A percentile compares a stretch with the other conserved stretches of the same genome.
Conservation (phyloP, 139 green algal species). For the Gonium pectorale region DNA sequence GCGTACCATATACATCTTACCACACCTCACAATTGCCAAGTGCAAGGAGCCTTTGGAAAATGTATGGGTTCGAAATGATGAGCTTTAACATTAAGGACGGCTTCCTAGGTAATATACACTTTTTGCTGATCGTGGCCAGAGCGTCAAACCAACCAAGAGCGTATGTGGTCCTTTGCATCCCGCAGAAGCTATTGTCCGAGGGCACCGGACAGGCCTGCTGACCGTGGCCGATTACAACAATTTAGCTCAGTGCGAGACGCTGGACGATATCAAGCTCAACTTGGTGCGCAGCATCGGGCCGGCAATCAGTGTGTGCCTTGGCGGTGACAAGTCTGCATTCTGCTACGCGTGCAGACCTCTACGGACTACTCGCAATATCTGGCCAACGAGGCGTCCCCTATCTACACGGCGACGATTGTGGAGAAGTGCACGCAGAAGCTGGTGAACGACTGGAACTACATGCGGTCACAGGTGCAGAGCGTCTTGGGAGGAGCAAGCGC, state of each 20-base stretch:
- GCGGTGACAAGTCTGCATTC: background rate
- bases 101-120: slow-evolving; percentile 81
- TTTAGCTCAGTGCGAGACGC: slow-evolving; percentile 94
- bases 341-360: slow-evolving; percentile 73
- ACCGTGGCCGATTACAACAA: slow-evolving; percentile 97
- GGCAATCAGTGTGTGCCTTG: background rate
- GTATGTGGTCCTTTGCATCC: background rate
- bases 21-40: too few relatives aligned
- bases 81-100: slow-evolving; percentile 98
- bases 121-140: background rate
- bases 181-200: slow-evolving; percentile 95
- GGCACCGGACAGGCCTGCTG: slow-evolving; percentile 90
- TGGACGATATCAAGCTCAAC: slow-evolving; percentile 99
- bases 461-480: slow-evolving; percentile 86
- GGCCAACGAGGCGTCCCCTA: slow-evolving; percentile 90
- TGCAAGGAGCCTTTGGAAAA: slow-evolving; percentile 40
- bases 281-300: slow-evolving; percentile 72
- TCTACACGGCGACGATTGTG: slow-evolving; percentile 95
- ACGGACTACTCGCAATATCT: slow-evolving; percentile 95
- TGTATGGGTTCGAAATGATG: slow-evolving; percentile 80
- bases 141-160: background rate
- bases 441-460: slow-evolving; percentile 95
- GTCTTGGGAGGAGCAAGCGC: too few relatives aligned
- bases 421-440: slow-evolving; percentile 97
- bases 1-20: too few relatives aligned